These are phyloP conservation scores for Verticillium longisporum DNA, from an alignment of 2,329 filamentous ascomycete genomes.

Conservation along the genomic window DNA sequence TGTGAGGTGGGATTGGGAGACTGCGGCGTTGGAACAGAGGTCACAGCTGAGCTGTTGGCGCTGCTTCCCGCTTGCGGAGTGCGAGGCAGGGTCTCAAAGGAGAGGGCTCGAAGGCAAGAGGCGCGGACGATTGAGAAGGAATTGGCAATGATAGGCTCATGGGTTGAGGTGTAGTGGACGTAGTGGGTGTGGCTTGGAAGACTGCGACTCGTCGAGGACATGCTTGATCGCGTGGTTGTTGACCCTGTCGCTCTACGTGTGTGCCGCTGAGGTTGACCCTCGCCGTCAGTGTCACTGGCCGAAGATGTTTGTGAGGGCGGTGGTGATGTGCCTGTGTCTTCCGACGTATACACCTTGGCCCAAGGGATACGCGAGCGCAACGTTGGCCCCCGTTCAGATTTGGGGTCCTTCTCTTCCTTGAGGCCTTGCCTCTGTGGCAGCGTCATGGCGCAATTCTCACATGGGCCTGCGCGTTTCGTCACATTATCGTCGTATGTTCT, in stretches of 20 bases:
- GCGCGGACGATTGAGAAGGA: constrained; percentile 62
- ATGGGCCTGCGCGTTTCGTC: constrained; percentile 55
- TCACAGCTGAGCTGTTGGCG: constrained; percentile 22
- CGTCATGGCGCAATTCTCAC: constrained; percentile 63
- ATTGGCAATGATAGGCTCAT: constrained; percentile 53
- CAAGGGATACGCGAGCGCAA: constrained; percentile 55
- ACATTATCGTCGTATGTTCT: constrained; percentile 61
- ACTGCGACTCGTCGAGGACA: constrained; percentile 38
- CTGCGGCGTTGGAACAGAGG: constrained; percentile 9
- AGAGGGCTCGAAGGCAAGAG: constrained; percentile 59
- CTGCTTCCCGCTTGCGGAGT: constrained; percentile 21
- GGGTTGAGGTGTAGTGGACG: constrained; percentile 61
- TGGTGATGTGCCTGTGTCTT: constrained; percentile 37
- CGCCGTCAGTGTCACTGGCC: constrained; percentile 43
- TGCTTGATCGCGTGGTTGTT: constrained; percentile 44
- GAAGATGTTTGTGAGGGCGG: constrained; percentile 43
- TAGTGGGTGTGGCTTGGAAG: constrained; percentile 53
- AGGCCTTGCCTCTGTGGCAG: constrained; percentile 42
- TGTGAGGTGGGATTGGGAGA: constrained; percentile 26
- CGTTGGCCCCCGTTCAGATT: constrained; percentile 44
- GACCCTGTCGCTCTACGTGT: constrained; percentile 37
- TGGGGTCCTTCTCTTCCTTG: constrained; percentile 16
- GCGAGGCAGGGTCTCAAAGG: constrained; percentile 58
- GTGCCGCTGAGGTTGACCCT: constrained; percentile 35
- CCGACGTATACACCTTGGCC: constrained; percentile 47